Evolutionary conservation across 495 filamentous ascomycete species (phyloP).

Genomic region (Cercophora sp.): DNA sequence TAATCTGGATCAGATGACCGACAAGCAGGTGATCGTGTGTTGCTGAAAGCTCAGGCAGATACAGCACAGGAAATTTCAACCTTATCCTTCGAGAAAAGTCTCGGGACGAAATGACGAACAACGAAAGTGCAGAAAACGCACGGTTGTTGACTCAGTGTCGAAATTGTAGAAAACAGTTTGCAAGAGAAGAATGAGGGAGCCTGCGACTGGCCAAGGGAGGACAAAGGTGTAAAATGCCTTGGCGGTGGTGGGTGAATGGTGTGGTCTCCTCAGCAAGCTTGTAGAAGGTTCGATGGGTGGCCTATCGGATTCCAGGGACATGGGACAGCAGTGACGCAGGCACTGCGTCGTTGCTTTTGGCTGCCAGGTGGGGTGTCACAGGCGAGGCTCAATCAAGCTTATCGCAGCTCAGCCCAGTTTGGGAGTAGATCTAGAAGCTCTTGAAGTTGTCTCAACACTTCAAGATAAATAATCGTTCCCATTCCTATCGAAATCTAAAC

Average conservation of each 20-base stretch:
- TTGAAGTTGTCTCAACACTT: not conserved
- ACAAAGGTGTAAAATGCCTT: slow-evolving; percentile 20
- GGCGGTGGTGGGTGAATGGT: slow-evolving; percentile 14
- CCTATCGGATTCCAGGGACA: slow-evolving; percentile 25
- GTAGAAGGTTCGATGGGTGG: slow-evolving; percentile 32
- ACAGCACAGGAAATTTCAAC: not conserved
- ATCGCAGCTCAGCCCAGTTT: no score
- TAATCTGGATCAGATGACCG: slow-evolving; percentile 8
- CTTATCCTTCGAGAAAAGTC: slow-evolving; percentile 10
- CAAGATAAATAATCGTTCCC: not conserved
- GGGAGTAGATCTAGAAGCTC: not conserved
- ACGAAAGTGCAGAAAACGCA: slow-evolving; percentile 4
- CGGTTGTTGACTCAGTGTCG: not conserved
- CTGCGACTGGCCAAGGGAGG: not conserved
- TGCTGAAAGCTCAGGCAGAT: not conserved
- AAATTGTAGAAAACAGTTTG: not conserved
- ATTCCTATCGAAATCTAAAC: not conserved
- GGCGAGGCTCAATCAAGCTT: not conserved
- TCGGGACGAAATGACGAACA: not conserved
- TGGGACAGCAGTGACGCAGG: slow-evolving; percentile 25
- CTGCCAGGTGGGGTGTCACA: not conserved
- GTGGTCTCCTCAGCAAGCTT: slow-evolving; percentile 16
- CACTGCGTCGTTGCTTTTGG: slow-evolving; percentile 16
- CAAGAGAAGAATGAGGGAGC: not conserved
- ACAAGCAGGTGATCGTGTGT: slow-evolving; percentile 1